Evolutionary conservation across 345 rosid genomes (phyloP), one percentile per base, ranked within the genome.

Genomic region (Aurinia saxatilis): DNA sequence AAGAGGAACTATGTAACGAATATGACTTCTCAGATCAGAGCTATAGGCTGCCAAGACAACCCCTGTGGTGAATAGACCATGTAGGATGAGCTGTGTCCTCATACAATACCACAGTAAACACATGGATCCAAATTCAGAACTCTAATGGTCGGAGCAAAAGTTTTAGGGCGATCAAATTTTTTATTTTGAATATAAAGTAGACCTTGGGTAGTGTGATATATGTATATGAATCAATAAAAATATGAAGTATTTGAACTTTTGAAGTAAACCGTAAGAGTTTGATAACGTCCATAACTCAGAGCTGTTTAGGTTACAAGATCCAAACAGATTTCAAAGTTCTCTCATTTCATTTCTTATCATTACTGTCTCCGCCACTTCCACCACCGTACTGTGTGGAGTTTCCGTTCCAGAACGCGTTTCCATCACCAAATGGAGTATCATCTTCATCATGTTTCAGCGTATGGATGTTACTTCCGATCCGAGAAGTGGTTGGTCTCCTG

Each of bases 351-450:
- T n/a, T 40, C 57, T 50, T 65, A 44, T 71, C 70, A 50, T 57
- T 56, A 55, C 37, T 7, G 51, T 70, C 74, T 66, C 71, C 80
- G 42, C 80, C 77, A 11, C 31, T 71, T 38, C 72, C 69, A 44
- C 76, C 76, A 1, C 96, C 96, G 36, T 81, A 91, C 65, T 91
- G 81, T 10, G 98, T 88, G 3, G 96, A 88, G 59, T 91, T 91
- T 66, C 96, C 98, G 38, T 91, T 91, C 98, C 98, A 86, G 65
- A 80, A 91, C 19, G 90, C 23, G 54, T 91, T 91, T 63, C 85
- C 81, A 33, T 67, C 95, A 14, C 46, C 70, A 65, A 82, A 84
- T n/a, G 63, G 76, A 17, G 51, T 33, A 47, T 86, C 96, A 57
- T 91, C 71, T 49, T 83, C 95, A 21, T 87, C 84, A 2, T 46